A percentile compares a stretch with the other conserved stretches of the same genome.
Conservation (phyloP, 2,329 filamentous ascomycete genomes). For the Sporothrix luriei region DNA sequence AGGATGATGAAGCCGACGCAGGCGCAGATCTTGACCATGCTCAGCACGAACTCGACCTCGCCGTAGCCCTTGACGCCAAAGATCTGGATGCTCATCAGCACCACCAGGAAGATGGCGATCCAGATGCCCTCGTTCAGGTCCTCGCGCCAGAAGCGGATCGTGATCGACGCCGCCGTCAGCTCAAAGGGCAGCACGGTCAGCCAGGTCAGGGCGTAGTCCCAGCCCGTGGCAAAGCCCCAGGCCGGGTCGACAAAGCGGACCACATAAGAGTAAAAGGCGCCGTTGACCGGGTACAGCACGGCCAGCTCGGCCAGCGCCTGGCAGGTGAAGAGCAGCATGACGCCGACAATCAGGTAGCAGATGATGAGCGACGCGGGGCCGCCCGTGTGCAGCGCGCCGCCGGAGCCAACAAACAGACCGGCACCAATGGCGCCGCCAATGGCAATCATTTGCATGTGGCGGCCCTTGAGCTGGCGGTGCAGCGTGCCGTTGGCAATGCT, state of each 20-base stretch:
- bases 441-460: slow-evolving; percentile 54
- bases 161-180: slow-evolving; percentile 57
- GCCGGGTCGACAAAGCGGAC: slow-evolving; percentile 64
- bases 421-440: slow-evolving; percentile 52
- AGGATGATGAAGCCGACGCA: slow-evolving; percentile 66
- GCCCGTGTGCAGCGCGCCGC: slow-evolving; percentile 60
- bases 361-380: slow-evolving; percentile 58
- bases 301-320: slow-evolving; percentile 64
- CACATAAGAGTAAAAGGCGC: slow-evolving; percentile 64
- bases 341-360: slow-evolving; percentile 58
- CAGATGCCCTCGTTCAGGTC: slow-evolving; percentile 57
- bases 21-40: slow-evolving; percentile 60
- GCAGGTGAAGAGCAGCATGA: slow-evolving; percentile 61
- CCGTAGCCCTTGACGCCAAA: slow-evolving; percentile 62
- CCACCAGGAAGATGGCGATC: slow-evolving; percentile 58
- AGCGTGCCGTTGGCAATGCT: slow-evolving; percentile 37
- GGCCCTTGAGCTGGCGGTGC: slow-evolving; percentile 44
- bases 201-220: slow-evolving; percentile 57
- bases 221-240: slow-evolving; percentile 58
- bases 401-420: slow-evolving; percentile 72
- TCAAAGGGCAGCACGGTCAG: slow-evolving; percentile 57
- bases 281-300: slow-evolving; percentile 62
- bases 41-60: slow-evolving; percentile 62
- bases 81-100: slow-evolving; percentile 55
- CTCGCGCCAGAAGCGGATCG: slow-evolving; percentile 57